Evolutionary conservation across 2,329 filamentous ascomycete genomes (phyloP), one percentile per base, ranked within the genome.

Genomic region (Cryphonectria japonica): DNA sequence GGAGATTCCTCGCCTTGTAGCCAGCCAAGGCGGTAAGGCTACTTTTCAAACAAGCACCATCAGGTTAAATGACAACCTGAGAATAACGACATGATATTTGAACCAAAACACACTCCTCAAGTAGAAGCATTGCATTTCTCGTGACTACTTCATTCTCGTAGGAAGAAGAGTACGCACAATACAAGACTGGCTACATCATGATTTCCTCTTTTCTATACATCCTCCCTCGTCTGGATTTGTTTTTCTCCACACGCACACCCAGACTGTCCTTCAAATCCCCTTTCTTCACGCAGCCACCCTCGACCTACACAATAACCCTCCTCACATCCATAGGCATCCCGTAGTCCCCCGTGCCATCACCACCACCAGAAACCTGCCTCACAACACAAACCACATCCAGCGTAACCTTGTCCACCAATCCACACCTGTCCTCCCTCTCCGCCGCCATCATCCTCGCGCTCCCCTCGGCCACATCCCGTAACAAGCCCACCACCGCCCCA

Each of bases 311-410:
- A n/a, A 16, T 5, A 8, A 64, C 7, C 39, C 61, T 46, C 39
- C 61, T 64, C 61, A 64, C 61, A 22, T 64, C 61, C 61, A 64
- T 64, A 11, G 61, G 61, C 61, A 64, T 46, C 61, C 61, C 61
- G 9, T 46, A 64, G 5, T 8, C 59, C 19, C 22, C 13, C 9
- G 13, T 29, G 19, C 37, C 37, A 14, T 43, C 37, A n/a, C 29
- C 37, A 6, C 26, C 41, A 6, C 14, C 41, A 29, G 26, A 39
- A 39, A 64, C 19, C 61, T 29, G 61, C 26, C 61, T 39, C 4
- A 64, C 34, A 9, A 64, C n/a, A 46, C 61, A 64, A 5, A 64
- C 61, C 6, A 64, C 61, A 32, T 64, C 61, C 34, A 64, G 61
- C 61, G 61, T 64, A 2, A 64, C 34, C 60, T 5, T 39, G 16